A percentile compares a stretch with the other conserved stretches of the same genome.
Evolutionary conservation across 1,284 basidiomycete genomes (phyloP).

Genomic region (Irpex sp.): DNA sequence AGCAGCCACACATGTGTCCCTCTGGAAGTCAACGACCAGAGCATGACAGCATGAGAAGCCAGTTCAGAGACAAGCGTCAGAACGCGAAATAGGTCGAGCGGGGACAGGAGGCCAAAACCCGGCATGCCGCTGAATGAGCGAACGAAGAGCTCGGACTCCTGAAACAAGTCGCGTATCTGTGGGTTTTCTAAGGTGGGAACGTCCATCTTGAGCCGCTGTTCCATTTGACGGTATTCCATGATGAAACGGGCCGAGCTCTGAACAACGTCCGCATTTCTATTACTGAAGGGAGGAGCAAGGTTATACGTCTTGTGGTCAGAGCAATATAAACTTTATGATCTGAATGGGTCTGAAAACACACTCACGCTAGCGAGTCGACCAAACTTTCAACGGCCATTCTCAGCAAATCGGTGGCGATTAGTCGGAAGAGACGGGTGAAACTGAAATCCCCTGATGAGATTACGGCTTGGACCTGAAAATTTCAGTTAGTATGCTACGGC

Average conservation of each 20-base stretch:
- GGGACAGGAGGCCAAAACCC: constrained; percentile 67
- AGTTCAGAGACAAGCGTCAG: constrained; percentile 66
- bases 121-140: constrained; percentile 64
- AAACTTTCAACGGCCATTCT: constrained; percentile 58
- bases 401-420: constrained; percentile 55
- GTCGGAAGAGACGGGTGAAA: constrained; percentile 51
- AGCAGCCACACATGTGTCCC: constrained; percentile 50
- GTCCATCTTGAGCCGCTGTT: constrained; percentile 70
- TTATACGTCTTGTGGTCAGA: not conserved
- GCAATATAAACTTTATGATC: not conserved
- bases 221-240: constrained; percentile 71
- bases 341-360: constrained; percentile 32
- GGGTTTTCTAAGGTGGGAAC: constrained; percentile 72
- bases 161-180: constrained; percentile 64
- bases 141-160: constrained; percentile 77
- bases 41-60: constrained; percentile 58
- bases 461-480: constrained; percentile 54
- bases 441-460: constrained; percentile 60
- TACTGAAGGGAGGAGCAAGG: constrained; percentile 30
- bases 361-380: constrained; percentile 71
- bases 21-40: constrained; percentile 60
- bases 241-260: constrained; percentile 64
- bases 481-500: constrained; percentile 11
- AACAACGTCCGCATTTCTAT: constrained; percentile 63
- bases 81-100: constrained; percentile 70